A percentile compares a stretch with the other conserved stretches of the same genome.
phyloP scores from a whole-genome alignment of 176 grass and related monocot species.

The Elaeis guineensis region DNA sequence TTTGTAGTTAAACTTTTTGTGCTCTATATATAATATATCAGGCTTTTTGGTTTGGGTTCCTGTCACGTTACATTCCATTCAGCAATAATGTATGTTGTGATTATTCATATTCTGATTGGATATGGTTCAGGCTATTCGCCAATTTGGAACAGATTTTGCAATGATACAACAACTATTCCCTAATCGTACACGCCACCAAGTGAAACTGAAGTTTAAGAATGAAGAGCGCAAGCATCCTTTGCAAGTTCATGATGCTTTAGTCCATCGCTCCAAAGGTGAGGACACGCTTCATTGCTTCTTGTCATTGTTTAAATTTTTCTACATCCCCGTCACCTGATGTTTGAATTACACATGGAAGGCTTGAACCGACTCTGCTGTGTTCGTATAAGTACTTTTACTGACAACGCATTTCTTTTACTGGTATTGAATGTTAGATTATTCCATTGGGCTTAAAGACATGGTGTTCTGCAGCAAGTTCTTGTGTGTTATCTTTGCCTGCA shows the following conservation, averaged over 20 bases:
- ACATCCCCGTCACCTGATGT: constrained; percentile 2
- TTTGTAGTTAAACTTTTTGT: too few species aligned
- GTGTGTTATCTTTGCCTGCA: too few species aligned
- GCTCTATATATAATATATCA: too few species aligned
- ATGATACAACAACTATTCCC: constrained; percentile 91
- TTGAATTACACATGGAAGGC: neutral
- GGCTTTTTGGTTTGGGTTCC: too few species aligned
- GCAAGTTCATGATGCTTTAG: constrained; percentile 65
- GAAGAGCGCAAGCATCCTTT: constrained; percentile 68
- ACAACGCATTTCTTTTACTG: too few species aligned
- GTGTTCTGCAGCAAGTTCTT: too few species aligned
- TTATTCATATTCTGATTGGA: neutral
- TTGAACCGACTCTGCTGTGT: too few species aligned
- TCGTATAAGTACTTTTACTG: too few species aligned
- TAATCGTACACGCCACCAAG: constrained; percentile 60
- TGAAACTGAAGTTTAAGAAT: constrained; percentile 70
- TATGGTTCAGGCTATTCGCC: constrained; percentile 52
- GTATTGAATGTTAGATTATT: too few species aligned
- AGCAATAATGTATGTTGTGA: too few species aligned
- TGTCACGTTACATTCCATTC: too few species aligned
- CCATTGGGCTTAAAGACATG: too few species aligned
- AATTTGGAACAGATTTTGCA: constrained; percentile 92
- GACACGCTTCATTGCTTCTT: constrained; percentile 5
- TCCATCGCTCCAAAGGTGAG: constrained; percentile 46
- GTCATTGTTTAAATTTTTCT: constrained; percentile 1